Evolutionary conservation across 768 basidiomycete genomes (phyloP), one percentile per base, ranked within the genome.

Genomic region (Psilocybe sp.): DNA sequence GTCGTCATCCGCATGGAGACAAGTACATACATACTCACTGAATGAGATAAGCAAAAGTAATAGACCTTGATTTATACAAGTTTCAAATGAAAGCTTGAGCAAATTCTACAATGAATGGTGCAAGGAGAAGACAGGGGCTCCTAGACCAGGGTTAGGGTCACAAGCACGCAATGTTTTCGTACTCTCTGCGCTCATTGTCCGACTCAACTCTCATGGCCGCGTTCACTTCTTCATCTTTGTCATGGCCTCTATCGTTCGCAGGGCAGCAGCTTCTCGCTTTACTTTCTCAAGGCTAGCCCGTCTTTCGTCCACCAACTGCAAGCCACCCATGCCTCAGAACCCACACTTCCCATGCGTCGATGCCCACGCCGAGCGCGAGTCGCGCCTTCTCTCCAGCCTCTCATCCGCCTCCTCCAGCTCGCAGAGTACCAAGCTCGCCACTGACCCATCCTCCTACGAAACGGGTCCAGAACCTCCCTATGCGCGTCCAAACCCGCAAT

Each of bases 381-480:
- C 81, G 0, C 78, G 78, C 32, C 60, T 77, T 11, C 64, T 59
- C 16, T 69, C 66, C 11, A 65, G 61, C 9, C 52, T 64, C 18
- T 41, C 60, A 8, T 56, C 64, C 46, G 50, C 61, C n/a, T 46
- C 54, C 31, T 51, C 61, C 39, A 15, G 62, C 28, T 49, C 64
- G 23, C 23, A 28, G 23, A 3, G 4, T 28, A 28, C 23, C 23
- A 28, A 7, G 23, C 23, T 28, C 23, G 3, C 23, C 34, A 36
- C 36, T 58, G 23, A 39, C 52, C n/a, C n/a, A n/a, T n/a, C n/a
- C n/a, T 39, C 47, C 56, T 19, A 58, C 66, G 76, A 76, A 15
- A 74, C 80, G 15, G 91, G 90, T 5, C 91, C 91, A 0, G 91
- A 93, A 60, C 88, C 89, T 0, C 77, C 89, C 0, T 93, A 93